Evolutionary conservation across 352 stramenopile species (phyloP).

Genomic region (Globisporangium barbulae): DNA sequence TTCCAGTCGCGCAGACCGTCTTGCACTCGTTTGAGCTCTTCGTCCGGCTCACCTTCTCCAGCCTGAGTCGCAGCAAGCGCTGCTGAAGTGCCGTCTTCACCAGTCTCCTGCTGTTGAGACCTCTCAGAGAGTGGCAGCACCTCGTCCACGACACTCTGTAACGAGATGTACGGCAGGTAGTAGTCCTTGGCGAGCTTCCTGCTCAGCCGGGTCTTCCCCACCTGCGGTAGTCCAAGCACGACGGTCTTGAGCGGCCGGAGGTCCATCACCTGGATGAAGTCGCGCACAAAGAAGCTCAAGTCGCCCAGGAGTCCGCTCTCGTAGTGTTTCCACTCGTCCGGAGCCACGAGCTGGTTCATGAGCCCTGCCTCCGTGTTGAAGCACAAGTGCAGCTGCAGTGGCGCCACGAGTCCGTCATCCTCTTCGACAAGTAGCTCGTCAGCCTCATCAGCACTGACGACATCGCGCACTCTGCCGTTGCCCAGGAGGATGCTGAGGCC

Average conservation of each 20-base stretch:
- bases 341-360: slow-evolving; percentile 53
- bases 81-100: background rate
- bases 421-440: slow-evolving; percentile 60
- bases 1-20: slow-evolving; percentile 37
- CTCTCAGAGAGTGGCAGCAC: slow-evolving; percentile 25
- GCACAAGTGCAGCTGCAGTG: slow-evolving; percentile 69
- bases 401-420: slow-evolving; percentile 46
- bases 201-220: slow-evolving; percentile 62
- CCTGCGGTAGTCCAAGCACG: slow-evolving; percentile 63
- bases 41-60: slow-evolving; percentile 7
- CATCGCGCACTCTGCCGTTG: slow-evolving; percentile 42
- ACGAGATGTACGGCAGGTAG: slow-evolving; percentile 61
- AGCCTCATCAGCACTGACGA: slow-evolving; percentile 37
- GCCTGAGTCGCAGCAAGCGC: background rate
- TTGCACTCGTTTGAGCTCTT: slow-evolving; percentile 42
- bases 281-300: slow-evolving; percentile 58
- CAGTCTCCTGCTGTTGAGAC: slow-evolving; percentile 21
- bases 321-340: slow-evolving; percentile 70
- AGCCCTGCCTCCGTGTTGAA: slow-evolving; percentile 54
- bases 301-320: slow-evolving; percentile 57
- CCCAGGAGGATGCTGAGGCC: slow-evolving; percentile 58
- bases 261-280: slow-evolving; percentile 78
- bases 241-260: slow-evolving; percentile 65
- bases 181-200: slow-evolving; percentile 60
- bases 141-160: slow-evolving; percentile 43